Evolutionary conservation across 2,329 filamentous ascomycete species (phyloP).

Genomic region (Ramularia collo-cygni): DNA sequence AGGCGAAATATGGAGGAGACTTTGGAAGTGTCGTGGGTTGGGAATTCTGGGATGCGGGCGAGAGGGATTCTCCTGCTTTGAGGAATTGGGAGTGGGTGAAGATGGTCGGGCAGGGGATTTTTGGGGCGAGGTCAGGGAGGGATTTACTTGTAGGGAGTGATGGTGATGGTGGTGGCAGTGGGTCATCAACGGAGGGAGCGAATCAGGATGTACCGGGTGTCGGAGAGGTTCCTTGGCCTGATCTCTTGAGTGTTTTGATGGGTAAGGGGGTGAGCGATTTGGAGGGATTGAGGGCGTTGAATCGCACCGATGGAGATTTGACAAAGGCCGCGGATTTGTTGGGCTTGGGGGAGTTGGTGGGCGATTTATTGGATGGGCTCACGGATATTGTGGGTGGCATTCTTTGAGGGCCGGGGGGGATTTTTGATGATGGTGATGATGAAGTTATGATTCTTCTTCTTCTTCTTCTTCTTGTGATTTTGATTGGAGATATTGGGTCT

Average conservation of each 20-base stretch:
- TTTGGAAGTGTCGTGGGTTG: conserved; percentile 22
- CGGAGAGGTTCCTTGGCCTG: conserved; percentile 15
- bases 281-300: conserved; percentile 13
- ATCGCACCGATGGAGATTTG: conserved; percentile 13
- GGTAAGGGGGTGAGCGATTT: conserved; percentile 7
- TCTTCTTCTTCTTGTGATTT: no score
- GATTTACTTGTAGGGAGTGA: conserved; percentile 3
- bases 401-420: not conserved
- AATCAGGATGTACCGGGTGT: no score
- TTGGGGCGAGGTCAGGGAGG: conserved; percentile 1
- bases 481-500: no score
- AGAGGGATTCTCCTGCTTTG: conserved; percentile 5
- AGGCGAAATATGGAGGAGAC: conserved; percentile 20
- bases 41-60: conserved; percentile 27
- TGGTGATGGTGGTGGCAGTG: conserved; percentile 2
- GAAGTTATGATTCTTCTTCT: no score
- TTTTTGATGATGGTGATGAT: no score
- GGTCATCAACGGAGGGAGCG: not conserved
- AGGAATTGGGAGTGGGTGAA: not conserved
- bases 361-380: not conserved
- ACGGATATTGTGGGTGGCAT: not conserved
- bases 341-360: conserved; percentile 4
- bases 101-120: not conserved
- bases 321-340: conserved; percentile 8
- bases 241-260: conserved; percentile 10